Evolutionary conservation across 2,329 filamentous ascomycete species (phyloP).

Genomic region (Fusarium dlaminii): DNA sequence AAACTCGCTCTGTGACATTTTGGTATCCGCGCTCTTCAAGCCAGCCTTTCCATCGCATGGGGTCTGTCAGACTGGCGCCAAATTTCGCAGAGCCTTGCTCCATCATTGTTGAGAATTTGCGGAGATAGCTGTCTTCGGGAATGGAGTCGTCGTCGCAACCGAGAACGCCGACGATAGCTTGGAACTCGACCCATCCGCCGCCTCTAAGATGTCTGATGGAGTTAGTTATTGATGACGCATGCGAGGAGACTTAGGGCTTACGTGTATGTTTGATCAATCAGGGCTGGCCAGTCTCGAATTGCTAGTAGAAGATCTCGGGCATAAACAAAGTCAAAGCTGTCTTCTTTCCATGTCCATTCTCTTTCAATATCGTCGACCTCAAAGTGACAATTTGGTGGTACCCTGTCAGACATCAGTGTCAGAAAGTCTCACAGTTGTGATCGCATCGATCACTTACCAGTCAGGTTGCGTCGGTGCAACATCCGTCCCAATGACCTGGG

Average conservation of each 20-base stretch:
- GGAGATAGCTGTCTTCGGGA: slow-evolving; percentile 33
- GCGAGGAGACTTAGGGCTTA: not conserved
- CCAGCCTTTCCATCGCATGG: slow-evolving; percentile 44
- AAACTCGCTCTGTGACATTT: slow-evolving; percentile 57
- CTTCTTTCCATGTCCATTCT: slow-evolving; percentile 50
- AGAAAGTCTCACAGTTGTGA: not conserved
- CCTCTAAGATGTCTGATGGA: slow-evolving; percentile 14
- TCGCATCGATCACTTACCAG: slow-evolving; percentile 10
- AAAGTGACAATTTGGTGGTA: slow-evolving; percentile 50
- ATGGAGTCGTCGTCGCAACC: slow-evolving; percentile 38
- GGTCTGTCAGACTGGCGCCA: slow-evolving; percentile 43
- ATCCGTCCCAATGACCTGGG: slow-evolving; percentile 33
- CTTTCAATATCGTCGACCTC: slow-evolving; percentile 51
- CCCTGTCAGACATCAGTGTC: slow-evolving; percentile 38
- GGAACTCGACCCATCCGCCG: slow-evolving; percentile 35
- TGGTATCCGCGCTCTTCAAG: slow-evolving; percentile 62
- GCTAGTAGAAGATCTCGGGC: slow-evolving; percentile 44
- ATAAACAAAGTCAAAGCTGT: slow-evolving; percentile 49
- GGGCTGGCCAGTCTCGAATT: slow-evolving; percentile 44
- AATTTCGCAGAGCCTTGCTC: slow-evolving; percentile 41
- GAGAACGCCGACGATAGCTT: slow-evolving; percentile 37
- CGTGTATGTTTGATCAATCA: slow-evolving; percentile 49
- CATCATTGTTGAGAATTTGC: slow-evolving; percentile 42
- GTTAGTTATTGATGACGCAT: not conserved
- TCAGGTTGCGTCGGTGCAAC: slow-evolving; percentile 36